These are phyloP conservation scores for Beta lomatogona DNA, from an alignment of 179 eudicot species.

Conservation along the genomic window DNA sequence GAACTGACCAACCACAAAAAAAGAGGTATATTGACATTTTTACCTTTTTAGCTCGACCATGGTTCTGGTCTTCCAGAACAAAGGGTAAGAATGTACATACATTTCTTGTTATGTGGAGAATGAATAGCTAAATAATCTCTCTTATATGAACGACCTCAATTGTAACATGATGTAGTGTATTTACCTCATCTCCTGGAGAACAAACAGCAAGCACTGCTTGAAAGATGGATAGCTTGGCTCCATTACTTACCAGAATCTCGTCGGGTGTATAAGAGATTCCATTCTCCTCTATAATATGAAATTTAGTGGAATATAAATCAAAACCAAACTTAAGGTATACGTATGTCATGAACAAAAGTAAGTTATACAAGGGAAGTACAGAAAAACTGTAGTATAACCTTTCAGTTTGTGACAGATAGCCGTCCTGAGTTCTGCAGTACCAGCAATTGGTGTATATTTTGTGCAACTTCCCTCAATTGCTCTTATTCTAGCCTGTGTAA, in stretches of 20 bases:
- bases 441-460: conserved; percentile 86
- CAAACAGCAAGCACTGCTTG: conserved; percentile 87
- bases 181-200: conserved; percentile 88
- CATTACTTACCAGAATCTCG: conserved; percentile 75
- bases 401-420: conserved; percentile 77
- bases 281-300: conserved; percentile 66
- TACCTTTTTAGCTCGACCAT: no score
- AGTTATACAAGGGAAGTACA: background rate
- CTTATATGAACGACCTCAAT: background rate
- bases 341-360: background rate
- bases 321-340: background rate
- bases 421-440: conserved; percentile 66
- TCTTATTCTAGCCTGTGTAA: conserved; percentile 65
- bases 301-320: background rate
- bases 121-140: no score
- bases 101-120: no score
- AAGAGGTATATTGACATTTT: no score
- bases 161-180: background rate
- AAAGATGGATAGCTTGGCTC: conserved; percentile 77
- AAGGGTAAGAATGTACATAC: no score
- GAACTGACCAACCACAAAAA: no score
- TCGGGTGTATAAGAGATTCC: conserved; percentile 64
- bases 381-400: conserved; percentile 36
- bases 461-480: conserved; percentile 78
- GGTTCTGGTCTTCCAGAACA: no score